phyloP scores from a whole-genome alignment of 192 early-diverging fungal genomes.

The Irineochytrium annulatum region DNA sequence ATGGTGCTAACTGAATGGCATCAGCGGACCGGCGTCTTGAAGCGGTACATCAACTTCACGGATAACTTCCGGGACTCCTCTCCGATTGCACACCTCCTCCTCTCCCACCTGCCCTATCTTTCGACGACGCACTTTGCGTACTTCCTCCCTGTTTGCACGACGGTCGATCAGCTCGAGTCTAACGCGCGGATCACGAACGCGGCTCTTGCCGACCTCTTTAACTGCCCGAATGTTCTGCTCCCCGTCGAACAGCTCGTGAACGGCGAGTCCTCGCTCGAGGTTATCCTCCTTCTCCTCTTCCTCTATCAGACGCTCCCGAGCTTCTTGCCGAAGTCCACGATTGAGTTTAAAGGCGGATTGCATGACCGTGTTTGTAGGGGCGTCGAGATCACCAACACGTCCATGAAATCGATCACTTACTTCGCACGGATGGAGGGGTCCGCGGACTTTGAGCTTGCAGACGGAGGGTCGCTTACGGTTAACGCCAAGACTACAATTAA shows the following conservation, averaged over 20 bases:
- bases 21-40: slow-evolving; percentile 25
- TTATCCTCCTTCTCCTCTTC: slow-evolving; percentile 37
- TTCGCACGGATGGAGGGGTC: slow-evolving; percentile 25
- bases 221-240: neutral
- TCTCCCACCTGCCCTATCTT: slow-evolving; percentile 31
- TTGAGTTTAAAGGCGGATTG: slow-evolving; percentile 41
- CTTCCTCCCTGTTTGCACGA: slow-evolving; percentile 11
- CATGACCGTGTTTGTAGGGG: slow-evolving; percentile 32
- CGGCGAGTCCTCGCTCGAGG: slow-evolving; percentile 19
- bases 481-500: slow-evolving; percentile 12
- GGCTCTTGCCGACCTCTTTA: slow-evolving; percentile 38
- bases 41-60: slow-evolving; percentile 28
- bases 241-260: slow-evolving; percentile 13
- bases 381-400: slow-evolving; percentile 46
- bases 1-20: neutral
- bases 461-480: slow-evolving; percentile 1
- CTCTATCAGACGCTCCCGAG: slow-evolving; percentile 47
- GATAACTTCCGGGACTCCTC: slow-evolving; percentile 29
- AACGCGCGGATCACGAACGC: slow-evolving; percentile 22
- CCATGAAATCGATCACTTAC: slow-evolving; percentile 26
- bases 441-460: slow-evolving; percentile 23
- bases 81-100: slow-evolving; percentile 33
- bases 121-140: slow-evolving; percentile 17
- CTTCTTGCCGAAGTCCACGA: slow-evolving; percentile 33
- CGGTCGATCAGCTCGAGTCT: slow-evolving; percentile 9